Conservation (phyloP, 768 basidiomycete genomes). For the Cystofilobasidium macerans region DNA sequence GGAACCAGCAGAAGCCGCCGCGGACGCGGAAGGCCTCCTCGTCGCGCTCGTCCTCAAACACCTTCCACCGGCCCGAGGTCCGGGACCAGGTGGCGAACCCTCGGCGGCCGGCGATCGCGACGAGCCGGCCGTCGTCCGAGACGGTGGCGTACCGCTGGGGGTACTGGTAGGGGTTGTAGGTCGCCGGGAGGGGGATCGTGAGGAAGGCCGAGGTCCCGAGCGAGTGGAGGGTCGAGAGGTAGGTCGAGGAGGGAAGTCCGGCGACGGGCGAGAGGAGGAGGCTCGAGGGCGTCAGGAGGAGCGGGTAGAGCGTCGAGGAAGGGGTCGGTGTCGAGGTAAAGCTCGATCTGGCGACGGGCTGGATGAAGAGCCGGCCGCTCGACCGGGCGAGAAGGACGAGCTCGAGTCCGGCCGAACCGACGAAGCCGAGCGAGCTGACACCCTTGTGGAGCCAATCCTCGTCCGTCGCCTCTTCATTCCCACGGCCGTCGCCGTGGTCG, state of each 20-base stretch:
- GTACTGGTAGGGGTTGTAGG: conserved; percentile 84
- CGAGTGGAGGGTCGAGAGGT: neutral
- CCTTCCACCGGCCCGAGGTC: conserved; percentile 87
- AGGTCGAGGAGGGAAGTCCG: neutral
- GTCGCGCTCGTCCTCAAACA: conserved; percentile 67
- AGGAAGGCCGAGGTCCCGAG: conserved; percentile 16
- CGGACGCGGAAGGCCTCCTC: conserved; percentile 77
- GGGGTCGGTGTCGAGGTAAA: conserved; percentile 14
- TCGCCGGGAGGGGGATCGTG: conserved; percentile 59
- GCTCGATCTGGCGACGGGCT: neutral
- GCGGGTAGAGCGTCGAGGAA: conserved; percentile 41
- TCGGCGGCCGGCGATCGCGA: conserved; percentile 81
- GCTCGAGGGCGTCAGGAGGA: conserved; percentile 7
- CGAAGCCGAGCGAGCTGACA: neutral
- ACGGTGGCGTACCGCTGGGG: conserved; percentile 85
- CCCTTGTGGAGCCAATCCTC: conserved; percentile 51
- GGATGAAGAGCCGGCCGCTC: conserved; percentile 44
- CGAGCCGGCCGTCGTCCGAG: conserved; percentile 76
- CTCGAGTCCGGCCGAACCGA: conserved; percentile 12
- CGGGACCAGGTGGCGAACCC: conserved; percentile 91
- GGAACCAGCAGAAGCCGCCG: conserved; percentile 92
- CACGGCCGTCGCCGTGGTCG: too few species aligned
- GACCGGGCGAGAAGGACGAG: conserved; percentile 47
- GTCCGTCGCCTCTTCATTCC: conserved; percentile 44
- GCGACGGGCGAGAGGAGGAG: conserved; percentile 9